Evolutionary conservation across 352 stramenopile genomes (phyloP).

Genomic region (Paralagenidium karlingii): DNA sequence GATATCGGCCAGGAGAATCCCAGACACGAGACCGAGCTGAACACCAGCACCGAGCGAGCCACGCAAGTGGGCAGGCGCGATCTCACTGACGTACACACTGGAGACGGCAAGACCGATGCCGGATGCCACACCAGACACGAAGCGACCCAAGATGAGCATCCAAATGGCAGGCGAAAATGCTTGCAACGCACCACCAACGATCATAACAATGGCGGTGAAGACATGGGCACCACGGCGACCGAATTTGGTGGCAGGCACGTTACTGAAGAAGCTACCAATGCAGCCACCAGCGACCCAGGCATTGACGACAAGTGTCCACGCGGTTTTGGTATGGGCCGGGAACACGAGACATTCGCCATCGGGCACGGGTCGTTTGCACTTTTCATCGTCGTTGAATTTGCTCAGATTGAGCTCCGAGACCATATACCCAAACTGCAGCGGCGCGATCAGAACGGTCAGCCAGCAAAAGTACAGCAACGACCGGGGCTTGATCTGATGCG

Average conservation of each 20-base stretch:
- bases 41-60: constrained; percentile 12
- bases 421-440: constrained; percentile 32
- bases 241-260: constrained; percentile 17
- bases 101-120: constrained; percentile 3
- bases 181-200: constrained; percentile 8
- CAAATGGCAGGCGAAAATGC: constrained; percentile 7
- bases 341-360: constrained; percentile 41
- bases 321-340: constrained; percentile 23
- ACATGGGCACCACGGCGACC: constrained; percentile 10
- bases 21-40: constrained; percentile 31
- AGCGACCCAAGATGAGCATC: constrained; percentile 11
- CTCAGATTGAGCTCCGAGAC: constrained; percentile 36
- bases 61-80: constrained; percentile 3
- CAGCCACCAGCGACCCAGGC: constrained; percentile 43
- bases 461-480: constrained; percentile 14
- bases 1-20: constrained; percentile 23
- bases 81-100: constrained; percentile 6
- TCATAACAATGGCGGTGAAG: constrained; percentile 6
- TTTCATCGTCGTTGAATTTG: constrained; percentile 21
- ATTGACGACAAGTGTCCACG: constrained; percentile 44
- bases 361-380: constrained; percentile 22
- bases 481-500: constrained; percentile 11
- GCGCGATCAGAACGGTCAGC: not conserved
- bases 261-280: constrained; percentile 23
- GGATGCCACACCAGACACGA: constrained; percentile 10